A percentile compares a stretch with the other conserved stretches of the same genome.
phyloP scores from a whole-genome alignment of 805 yeast species.

The Cyberlindnera mississippiensis region DNA sequence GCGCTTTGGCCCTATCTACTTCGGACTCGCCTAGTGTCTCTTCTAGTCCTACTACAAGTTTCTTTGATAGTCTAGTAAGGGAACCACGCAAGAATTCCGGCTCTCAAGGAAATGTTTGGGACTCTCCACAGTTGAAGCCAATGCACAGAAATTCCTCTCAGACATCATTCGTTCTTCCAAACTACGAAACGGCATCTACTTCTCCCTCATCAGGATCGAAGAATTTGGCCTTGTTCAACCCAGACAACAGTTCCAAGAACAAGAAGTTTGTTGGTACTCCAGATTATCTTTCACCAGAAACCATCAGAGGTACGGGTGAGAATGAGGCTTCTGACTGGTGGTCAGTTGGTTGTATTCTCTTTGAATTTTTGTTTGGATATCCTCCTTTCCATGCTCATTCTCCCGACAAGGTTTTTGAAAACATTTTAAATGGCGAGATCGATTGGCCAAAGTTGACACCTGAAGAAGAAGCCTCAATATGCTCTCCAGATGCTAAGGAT shows the following conservation, averaged over 20 bases:
- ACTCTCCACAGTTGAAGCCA: conserved; percentile 49
- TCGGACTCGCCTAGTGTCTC: conserved; percentile 18
- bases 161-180: conserved; percentile 51
- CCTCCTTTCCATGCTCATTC: conserved; percentile 90
- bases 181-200: conserved; percentile 38
- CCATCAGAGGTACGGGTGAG: conserved; percentile 80
- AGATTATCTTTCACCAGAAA: conserved; percentile 95
- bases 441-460: conserved; percentile 76
- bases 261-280: conserved; percentile 93
- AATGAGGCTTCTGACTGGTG: conserved; percentile 94
- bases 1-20: conserved; percentile 19
- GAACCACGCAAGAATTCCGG: conserved; percentile 15
- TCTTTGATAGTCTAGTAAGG: conserved; percentile 27
- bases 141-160: conserved; percentile 49
- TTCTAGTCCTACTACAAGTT: conserved; percentile 29
- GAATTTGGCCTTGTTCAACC: conserved; percentile 70
- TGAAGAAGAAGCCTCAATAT: conserved; percentile 49
- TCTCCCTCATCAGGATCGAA: conserved; percentile 21
- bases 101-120: conserved; percentile 17
- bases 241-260: conserved; percentile 50
- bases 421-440: conserved; percentile 67
- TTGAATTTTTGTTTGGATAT: conserved; percentile 87
- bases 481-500: conserved; percentile 69
- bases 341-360: conserved; percentile 94
- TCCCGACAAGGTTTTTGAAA: conserved; percentile 77